A percentile compares a stretch with the other conserved stretches of the same genome.
phyloP scores from a whole-genome alignment of 805 yeast species.

The Maudiozyma bulderi region DNA sequence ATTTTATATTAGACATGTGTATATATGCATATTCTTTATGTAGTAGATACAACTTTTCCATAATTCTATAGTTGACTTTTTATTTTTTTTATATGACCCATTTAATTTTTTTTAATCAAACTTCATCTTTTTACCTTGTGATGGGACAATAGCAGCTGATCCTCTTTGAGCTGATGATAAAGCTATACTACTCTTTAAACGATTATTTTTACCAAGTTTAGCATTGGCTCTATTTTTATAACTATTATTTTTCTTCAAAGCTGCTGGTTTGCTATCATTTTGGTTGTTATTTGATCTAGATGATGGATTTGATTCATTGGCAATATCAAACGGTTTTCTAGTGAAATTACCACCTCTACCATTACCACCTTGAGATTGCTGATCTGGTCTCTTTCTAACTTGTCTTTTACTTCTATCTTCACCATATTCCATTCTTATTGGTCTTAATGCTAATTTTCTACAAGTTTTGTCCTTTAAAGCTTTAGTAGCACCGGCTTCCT shows the following conservation, averaged over 20 bases:
- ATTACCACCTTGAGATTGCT: background rate
- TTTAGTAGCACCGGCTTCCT: constrained; percentile 69
- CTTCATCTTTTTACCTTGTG: constrained; percentile 78
- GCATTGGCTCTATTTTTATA: constrained; percentile 5
- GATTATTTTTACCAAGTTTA: constrained; percentile 32
- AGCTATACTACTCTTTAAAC: constrained; percentile 73
- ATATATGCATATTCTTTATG: too few species aligned
- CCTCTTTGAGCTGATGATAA: constrained; percentile 83
- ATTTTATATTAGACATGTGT: too few species aligned
- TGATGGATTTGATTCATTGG: constrained; percentile 2
- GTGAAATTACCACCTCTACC: constrained; percentile 9
- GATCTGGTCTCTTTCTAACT: constrained; percentile 34
- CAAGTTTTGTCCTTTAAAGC: constrained; percentile 70
- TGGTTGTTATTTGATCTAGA: constrained; percentile 2
- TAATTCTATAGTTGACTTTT: background rate
- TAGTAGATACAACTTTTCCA: background rate
- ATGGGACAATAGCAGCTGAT: constrained; percentile 77
- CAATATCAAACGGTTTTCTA: constrained; percentile 18
- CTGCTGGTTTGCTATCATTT: constrained; percentile 19
- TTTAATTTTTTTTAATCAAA: constrained; percentile 39
- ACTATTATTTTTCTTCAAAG: constrained; percentile 13
- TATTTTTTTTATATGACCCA: background rate
- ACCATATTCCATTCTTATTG: constrained; percentile 81
- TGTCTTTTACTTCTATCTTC: constrained; percentile 82
- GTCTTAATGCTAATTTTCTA: constrained; percentile 59